Base-by-base conservation (phyloP, 23 red algal genomes). In the Chondrus crispus region DNA sequence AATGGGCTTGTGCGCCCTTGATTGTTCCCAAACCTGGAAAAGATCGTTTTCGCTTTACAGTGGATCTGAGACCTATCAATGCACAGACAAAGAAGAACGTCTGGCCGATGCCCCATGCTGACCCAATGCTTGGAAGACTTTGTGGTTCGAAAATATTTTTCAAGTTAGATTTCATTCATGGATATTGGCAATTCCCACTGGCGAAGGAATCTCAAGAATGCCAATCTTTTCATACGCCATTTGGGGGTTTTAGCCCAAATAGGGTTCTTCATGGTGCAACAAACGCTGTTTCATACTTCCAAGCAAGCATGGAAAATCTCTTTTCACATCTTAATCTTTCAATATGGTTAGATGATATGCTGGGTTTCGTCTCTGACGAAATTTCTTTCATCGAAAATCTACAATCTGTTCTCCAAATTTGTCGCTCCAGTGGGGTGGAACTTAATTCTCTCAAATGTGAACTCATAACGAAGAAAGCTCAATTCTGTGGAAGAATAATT, bases 121-220 rank as follows among this genome's bases (percentile, higher is more conserved):
- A 77, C 43, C 2, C 9, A 35, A 77, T 77, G 71, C 38, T 77
- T 1, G 0, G 22, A 41, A 82, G 1, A 60, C 1, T 30, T 37
- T 20, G 43, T 38, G 64, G 63, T 11, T 66, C 51, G 18, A 73
- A 71, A 1, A 14, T 38, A 1, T 87, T 46, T 38, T 58, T 62
- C 20, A 74, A 87, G 35, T 35, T 87, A 16, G 83, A 87, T 72
- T 87, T 87, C 39, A 1, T 87, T 11, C 48, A 50, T 46, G 83
- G 83, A 45, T 87, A 87, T 72, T 72, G 83, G 63, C 83, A 87
- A 41, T 70, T 87, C 73, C 64, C 62, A 40, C 41, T 87, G 24
- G 62, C 58, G 30, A 12, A 45, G 38, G 40, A 54, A 24, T 87
- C 83, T 4, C 36, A 46, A 18, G 83, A 87, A 72, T 72, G 62